phyloP scores from a whole-genome alignment of 768 basidiomycete species.

The Lentinula lateritia region DNA sequence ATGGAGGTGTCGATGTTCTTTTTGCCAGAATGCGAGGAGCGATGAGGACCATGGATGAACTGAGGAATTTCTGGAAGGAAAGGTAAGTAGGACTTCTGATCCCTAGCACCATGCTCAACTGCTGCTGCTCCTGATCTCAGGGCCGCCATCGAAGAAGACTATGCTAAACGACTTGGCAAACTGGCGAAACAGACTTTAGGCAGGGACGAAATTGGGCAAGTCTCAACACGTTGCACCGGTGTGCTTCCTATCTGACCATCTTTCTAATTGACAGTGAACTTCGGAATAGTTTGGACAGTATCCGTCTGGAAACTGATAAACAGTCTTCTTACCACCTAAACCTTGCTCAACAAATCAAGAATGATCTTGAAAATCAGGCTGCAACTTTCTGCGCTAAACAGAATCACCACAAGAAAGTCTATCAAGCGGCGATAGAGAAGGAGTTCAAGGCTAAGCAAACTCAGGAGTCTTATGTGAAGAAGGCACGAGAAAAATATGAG shows the following conservation, averaged over 20 bases:
- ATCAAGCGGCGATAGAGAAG: slow-evolving; percentile 80
- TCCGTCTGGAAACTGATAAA: slow-evolving; percentile 79
- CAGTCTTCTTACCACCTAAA: slow-evolving; percentile 70
- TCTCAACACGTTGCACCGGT: slow-evolving; percentile 13
- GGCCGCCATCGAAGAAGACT: slow-evolving; percentile 90
- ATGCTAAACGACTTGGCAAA: slow-evolving; percentile 78
- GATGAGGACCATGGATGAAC: slow-evolving; percentile 80
- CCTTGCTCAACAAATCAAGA: slow-evolving; percentile 70
- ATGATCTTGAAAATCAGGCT: slow-evolving; percentile 66
- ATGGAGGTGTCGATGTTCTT: slow-evolving; percentile 87
- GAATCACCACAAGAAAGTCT: slow-evolving; percentile 65
- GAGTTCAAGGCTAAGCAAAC: slow-evolving; percentile 84
- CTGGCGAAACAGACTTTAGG: slow-evolving; percentile 75
- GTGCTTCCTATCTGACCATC: slow-evolving; percentile 14
- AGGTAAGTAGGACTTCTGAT: slow-evolving; percentile 45
- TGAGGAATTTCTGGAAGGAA: slow-evolving; percentile 89
- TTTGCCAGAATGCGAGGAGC: slow-evolving; percentile 88
- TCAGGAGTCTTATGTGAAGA: slow-evolving; percentile 80
- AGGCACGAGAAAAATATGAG: slow-evolving; percentile 93
- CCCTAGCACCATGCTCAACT: neutral
- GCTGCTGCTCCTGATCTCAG: slow-evolving; percentile 32
- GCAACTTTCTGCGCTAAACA: slow-evolving; percentile 59
- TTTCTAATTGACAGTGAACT: slow-evolving; percentile 55
- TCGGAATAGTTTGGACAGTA: slow-evolving; percentile 71
- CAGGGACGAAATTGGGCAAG: slow-evolving; percentile 91